A percentile compares a stretch with the other conserved stretches of the same genome.
Evolutionary conservation across 75 land plant species (phyloP).

Genomic region (Picea sitchensis): DNA sequence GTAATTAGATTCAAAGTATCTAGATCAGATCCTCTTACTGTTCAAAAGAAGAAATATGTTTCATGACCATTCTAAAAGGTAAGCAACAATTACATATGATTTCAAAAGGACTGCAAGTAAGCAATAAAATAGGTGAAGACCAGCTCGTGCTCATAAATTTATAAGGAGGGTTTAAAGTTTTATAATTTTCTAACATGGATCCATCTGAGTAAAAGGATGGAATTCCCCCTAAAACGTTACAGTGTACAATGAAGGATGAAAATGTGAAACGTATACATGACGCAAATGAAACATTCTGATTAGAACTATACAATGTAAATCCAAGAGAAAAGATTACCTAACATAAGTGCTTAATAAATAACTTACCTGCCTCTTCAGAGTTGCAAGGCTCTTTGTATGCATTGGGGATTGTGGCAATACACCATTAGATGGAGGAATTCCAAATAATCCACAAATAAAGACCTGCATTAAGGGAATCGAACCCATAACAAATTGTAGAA

Average conservation of each 20-base stretch:
- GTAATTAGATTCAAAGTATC: not conserved
- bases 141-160: not conserved
- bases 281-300: not conserved
- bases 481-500: not conserved
- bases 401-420: slow-evolving; percentile 93
- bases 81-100: not conserved
- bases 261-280: not conserved
- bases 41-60: not conserved
- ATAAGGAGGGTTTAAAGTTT: not conserved
- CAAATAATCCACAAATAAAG: slow-evolving; percentile 73
- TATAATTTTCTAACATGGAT: not conserved
- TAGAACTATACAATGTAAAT: not conserved
- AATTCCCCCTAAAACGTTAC: not conserved
- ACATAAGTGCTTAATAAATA: not conserved
- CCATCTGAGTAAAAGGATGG: not conserved
- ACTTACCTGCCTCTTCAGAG: slow-evolving; percentile 73
- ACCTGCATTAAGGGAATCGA: slow-evolving; percentile 34
- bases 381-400: slow-evolving; percentile 88
- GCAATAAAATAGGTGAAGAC: not conserved
- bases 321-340: not conserved
- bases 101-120: not conserved
- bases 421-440: slow-evolving; percentile 93
- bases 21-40: not conserved
- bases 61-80: not conserved
- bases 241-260: not conserved